phyloP scores from a whole-genome alignment of 1,139 yeast genomes.

The Candida gigantensis region DNA sequence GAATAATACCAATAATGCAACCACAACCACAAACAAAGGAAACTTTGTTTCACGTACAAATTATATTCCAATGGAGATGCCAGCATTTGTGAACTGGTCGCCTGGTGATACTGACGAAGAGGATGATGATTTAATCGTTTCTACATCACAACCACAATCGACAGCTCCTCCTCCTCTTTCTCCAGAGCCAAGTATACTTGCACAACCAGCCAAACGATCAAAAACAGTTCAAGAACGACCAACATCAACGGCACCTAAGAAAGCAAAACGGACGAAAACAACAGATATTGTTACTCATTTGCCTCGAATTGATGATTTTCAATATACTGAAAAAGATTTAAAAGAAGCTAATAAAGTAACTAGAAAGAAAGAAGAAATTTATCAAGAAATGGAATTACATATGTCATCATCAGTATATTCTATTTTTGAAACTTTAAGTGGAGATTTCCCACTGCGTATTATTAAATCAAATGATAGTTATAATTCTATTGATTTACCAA shows the following conservation, averaged over 20 bases:
- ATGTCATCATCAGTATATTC: constrained; percentile 17
- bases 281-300: constrained; percentile 4
- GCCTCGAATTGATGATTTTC: constrained; percentile 12
- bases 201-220: constrained; percentile 9
- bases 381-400: constrained; percentile 50
- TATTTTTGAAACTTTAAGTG: constrained; percentile 7
- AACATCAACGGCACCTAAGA: background rate
- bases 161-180: too few species aligned
- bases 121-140: background rate
- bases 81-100: constrained; percentile 14
- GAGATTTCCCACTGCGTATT: constrained; percentile 10
- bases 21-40: too few species aligned
- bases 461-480: constrained; percentile 8
- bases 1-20: too few species aligned
- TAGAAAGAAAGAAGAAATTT: constrained; percentile 51
- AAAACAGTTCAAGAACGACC: constrained; percentile 11
- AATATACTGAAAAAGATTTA: constrained; percentile 32
- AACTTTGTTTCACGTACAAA: background rate
- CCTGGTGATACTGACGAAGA: constrained; percentile 15
- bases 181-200: too few species aligned
- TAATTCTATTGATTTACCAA: constrained; percentile 29
- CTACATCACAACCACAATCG: constrained; percentile 9
- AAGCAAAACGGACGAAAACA: constrained; percentile 10
- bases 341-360: constrained; percentile 52
- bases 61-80: too few species aligned